phyloP scores from a whole-genome alignment of 805 yeast genomes.

The Yarrowia sp. region DNA sequence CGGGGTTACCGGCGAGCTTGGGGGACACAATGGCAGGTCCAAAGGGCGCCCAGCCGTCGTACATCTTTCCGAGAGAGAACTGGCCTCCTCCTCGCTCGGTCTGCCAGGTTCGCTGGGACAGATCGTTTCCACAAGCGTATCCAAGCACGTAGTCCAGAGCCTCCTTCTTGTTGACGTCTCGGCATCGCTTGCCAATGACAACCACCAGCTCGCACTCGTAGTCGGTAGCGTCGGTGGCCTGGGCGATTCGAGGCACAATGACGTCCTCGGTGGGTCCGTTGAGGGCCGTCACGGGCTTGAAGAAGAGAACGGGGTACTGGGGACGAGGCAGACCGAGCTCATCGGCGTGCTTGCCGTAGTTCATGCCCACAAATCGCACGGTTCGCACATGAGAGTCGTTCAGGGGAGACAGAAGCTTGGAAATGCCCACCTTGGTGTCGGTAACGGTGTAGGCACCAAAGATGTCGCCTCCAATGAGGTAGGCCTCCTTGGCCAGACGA shows the following conservation, averaged over 20 bases:
- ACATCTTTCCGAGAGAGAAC: conserved; percentile 60
- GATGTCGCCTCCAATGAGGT: conserved; percentile 57
- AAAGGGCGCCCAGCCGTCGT: conserved; percentile 64
- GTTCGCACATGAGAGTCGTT: conserved; percentile 51
- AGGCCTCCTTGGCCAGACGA: conserved; percentile 53
- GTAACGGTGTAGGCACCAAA: conserved; percentile 54
- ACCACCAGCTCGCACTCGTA: conserved; percentile 63
- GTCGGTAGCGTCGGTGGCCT: conserved; percentile 52
- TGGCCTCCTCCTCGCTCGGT: conserved; percentile 60
- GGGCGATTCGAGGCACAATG: conserved; percentile 50
- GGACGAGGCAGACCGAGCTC: conserved; percentile 57
- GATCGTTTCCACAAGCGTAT: conserved; percentile 62
- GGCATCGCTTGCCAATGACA: conserved; percentile 60
- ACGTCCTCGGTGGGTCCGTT: conserved; percentile 55
- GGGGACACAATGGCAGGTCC: conserved; percentile 60
- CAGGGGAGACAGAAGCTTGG: conserved; percentile 54
- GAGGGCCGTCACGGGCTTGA: conserved; percentile 58
- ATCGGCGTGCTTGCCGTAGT: conserved; percentile 55
- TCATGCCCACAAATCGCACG: conserved; percentile 60
- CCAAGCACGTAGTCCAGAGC: conserved; percentile 60
- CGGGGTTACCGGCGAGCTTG: conserved; percentile 50
- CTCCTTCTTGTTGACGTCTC: conserved; percentile 53
- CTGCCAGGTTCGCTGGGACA: conserved; percentile 66
- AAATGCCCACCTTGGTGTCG: conserved; percentile 48
- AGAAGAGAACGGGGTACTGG: conserved; percentile 58